phyloP scores from a whole-genome alignment of 1,139 yeast genomes.

The Lodderomyces parapsilosis region DNA sequence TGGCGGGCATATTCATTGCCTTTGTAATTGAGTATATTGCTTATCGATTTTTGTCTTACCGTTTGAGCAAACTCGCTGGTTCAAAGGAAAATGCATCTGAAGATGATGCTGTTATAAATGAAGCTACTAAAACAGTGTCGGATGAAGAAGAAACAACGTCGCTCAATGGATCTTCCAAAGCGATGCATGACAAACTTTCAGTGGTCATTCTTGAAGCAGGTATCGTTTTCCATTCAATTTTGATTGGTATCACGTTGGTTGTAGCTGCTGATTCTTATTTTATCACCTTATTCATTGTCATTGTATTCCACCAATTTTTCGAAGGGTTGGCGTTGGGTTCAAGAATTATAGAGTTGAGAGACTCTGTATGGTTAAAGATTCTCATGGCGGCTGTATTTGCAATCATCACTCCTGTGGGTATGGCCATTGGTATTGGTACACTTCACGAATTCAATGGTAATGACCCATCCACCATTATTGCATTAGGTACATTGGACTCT shows the following conservation, averaged over 20 bases:
- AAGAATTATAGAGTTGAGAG: slow-evolving; percentile 33
- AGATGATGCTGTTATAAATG: slow-evolving; percentile 4
- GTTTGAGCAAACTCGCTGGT: slow-evolving; percentile 1
- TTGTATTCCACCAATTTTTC: slow-evolving; percentile 42
- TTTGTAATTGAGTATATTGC: slow-evolving; percentile 31
- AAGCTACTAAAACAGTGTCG: slow-evolving; percentile 2
- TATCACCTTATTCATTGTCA: slow-evolving; percentile 34
- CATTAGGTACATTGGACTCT: slow-evolving; percentile 33
- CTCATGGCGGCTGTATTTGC: slow-evolving; percentile 29
- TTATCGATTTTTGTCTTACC: slow-evolving; percentile 17
- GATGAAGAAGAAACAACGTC: slow-evolving; percentile 6
- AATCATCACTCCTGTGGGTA: slow-evolving; percentile 37
- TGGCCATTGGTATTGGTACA: slow-evolving; percentile 38
- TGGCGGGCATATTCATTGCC: slow-evolving; percentile 34
- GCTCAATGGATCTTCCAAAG: slow-evolving; percentile 9
- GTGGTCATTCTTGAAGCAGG: slow-evolving; percentile 38
- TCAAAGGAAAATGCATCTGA: slow-evolving; percentile 2
- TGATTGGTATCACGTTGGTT: slow-evolving; percentile 39
- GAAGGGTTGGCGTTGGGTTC: slow-evolving; percentile 45
- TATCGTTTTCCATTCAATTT: slow-evolving; percentile 43
- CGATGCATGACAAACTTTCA: slow-evolving; percentile 14
- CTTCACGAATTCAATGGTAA: slow-evolving; percentile 29
- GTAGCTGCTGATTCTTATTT: slow-evolving; percentile 37
- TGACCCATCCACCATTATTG: slow-evolving; percentile 28
- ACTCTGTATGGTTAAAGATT: slow-evolving; percentile 27